Evolutionary conservation across 2,329 filamentous ascomycete species (phyloP).

Genomic region (Fusarium multiceps): DNA sequence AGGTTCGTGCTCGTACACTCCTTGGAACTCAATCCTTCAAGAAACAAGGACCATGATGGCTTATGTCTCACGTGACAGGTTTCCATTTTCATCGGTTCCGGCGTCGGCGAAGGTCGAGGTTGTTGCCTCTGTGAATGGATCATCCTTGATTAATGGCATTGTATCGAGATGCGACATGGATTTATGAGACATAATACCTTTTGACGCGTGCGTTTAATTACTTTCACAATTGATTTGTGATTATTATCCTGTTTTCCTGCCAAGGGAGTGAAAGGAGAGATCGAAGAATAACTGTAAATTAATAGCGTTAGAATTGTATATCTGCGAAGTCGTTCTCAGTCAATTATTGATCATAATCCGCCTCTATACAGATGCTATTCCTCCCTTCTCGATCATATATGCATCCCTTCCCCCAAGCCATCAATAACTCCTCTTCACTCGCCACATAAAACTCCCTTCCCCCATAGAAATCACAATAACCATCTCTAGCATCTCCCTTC

Average conservation of each 20-base stretch:
- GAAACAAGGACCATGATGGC: background rate
- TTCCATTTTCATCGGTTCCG: background rate
- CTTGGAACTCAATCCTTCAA: constrained; percentile 2
- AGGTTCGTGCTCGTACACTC: background rate
- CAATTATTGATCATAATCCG: background rate
- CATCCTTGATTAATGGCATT: background rate
- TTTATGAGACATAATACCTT: background rate
- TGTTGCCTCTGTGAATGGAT: background rate
- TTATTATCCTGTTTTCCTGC: background rate
- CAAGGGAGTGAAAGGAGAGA: constrained; percentile 2
- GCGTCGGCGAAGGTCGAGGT: background rate
- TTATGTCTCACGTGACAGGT: constrained; percentile 11
- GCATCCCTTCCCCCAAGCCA: background rate
- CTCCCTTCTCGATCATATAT: too few relatives aligned
- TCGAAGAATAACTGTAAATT: constrained; percentile 4
- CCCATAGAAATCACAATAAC: background rate
- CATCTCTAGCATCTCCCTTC: background rate
- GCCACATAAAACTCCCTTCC: background rate
- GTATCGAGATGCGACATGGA: background rate
- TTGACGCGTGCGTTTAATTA: background rate
- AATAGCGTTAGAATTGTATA: background rate
- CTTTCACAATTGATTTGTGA: background rate
- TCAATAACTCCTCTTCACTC: background rate
- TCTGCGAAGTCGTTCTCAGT: background rate
- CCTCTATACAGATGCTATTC: too few relatives aligned